Base-by-base conservation (phyloP, 139 green algal genomes). In the Auxenochlorella pyrenoidosa region DNA sequence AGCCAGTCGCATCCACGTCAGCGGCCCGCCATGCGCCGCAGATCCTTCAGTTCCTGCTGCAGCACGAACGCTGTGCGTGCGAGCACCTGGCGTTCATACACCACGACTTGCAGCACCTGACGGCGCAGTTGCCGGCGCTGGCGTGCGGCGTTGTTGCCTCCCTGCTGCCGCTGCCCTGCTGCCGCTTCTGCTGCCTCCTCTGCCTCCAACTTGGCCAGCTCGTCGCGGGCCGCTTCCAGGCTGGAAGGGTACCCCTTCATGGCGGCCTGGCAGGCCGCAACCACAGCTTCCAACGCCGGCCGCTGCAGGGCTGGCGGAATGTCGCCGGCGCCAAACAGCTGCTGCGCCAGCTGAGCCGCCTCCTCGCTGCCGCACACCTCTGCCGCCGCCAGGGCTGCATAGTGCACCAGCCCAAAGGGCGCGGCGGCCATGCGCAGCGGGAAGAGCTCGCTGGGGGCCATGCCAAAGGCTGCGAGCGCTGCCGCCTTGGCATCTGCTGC, bases 21-120 rank as follows among this genome's bases (percentile, higher is more conserved):
- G 5, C 30, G 26, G 16, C 79, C 34, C 15, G 63, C 38, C 80
- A 76, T 41, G 28, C 80, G 80, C 80, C 51, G 41, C 30, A 85
- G 13, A 32, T 85, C 80, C 18, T 47, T 60, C 66, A 81, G 58
- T 65, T 93, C 79, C 70, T 94, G 88, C 80, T 89, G 82, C 66
- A 92, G n/a, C 66, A 94, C 63, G 77, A 95, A 93, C 12, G 75
- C 82, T 0, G 86, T 91, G 28, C 88, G 77, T n/a, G 63, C 71
- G 24, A 95, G 71, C 43, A 95, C 91, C 78, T 89, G 88, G 65
- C 84, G 84, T 84, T 95, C 91, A 6, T 87, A 70, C 34, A 95
- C 58, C 32, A 94, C 77, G 12, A 94, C 43, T 40, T 88, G 75
- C 34, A 91, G 72, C 75, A 91, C 79, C 59, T 90, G 78, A 21